These are phyloP conservation scores for Vitis rupestris DNA, from an alignment of 164 flowering plant species.

Conservation along the genomic window DNA sequence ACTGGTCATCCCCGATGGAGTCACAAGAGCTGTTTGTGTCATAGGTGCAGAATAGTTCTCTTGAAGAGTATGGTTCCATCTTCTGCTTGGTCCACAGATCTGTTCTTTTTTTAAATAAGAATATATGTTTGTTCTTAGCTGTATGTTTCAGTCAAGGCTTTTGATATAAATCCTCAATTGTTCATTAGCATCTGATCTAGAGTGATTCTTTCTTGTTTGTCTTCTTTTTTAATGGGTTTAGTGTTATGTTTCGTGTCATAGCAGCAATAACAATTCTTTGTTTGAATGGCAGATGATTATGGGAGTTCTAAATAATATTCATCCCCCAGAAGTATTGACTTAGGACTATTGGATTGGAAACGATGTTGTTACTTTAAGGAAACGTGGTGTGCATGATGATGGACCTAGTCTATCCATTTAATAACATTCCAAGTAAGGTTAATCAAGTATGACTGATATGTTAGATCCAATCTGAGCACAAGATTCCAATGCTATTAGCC, in stretches of 20 bases:
- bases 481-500: neutral
- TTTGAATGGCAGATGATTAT: neutral
- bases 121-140: no score
- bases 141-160: no score
- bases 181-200: neutral
- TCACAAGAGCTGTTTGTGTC: slow-evolving; percentile 57
- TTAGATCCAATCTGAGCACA: neutral
- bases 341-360: neutral
- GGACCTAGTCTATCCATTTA: neutral
- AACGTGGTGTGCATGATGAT: neutral
- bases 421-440: neutral
- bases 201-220: neutral
- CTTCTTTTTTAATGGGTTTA: neutral
- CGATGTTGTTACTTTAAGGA: neutral
- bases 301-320: neutral
- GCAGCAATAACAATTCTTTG: neutral
- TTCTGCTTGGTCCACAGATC: no score
- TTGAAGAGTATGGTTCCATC: no score
- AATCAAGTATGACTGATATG: neutral
- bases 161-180: no score
- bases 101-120: no score
- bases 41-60: slow-evolving; percentile 4
- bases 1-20: slow-evolving; percentile 93
- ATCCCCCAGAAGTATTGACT: neutral
- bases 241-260: neutral